Evolutionary conservation across 208 protist genomes (phyloP).

Genomic region (Trypanosomatidae sp.): DNA sequence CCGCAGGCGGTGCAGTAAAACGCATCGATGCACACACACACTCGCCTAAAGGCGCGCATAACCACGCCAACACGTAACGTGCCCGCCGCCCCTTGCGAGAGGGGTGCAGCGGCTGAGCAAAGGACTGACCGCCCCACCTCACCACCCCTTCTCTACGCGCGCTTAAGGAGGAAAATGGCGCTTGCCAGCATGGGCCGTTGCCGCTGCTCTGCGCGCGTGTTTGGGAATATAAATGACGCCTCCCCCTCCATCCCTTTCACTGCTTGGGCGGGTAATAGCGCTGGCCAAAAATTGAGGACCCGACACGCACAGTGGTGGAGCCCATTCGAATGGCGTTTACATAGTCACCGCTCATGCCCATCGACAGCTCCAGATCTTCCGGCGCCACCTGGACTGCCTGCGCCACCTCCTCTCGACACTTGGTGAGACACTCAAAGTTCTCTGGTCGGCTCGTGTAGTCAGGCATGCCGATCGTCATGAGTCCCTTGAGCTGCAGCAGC

Average conservation of each 20-base stretch:
- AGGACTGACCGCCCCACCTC: background rate
- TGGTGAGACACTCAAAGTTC: conserved; percentile 88
- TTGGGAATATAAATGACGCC: background rate
- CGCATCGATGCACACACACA: background rate
- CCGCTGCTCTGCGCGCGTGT: background rate
- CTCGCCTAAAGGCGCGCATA: background rate
- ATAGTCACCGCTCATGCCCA: conserved; percentile 98
- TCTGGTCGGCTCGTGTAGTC: conserved; percentile 72
- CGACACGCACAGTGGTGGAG: conserved; percentile 95
- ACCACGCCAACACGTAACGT: background rate
- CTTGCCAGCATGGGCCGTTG: background rate
- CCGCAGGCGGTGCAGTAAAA: background rate
- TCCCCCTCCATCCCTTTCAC: background rate
- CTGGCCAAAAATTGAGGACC: conserved; percentile 94
- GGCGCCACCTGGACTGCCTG: conserved; percentile 41
- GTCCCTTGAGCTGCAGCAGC: conserved; percentile 82
- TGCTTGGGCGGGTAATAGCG: conserved; percentile 81
- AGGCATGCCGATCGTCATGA: conserved; percentile 98
- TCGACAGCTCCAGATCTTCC: conserved; percentile 86
- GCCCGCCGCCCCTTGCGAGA: background rate
- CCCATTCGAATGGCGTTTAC: conserved; percentile 94
- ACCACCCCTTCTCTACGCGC: background rate
- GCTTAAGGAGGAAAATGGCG: background rate
- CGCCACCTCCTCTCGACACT: conserved; percentile 67
- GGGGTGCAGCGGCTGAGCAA: background rate